Base-by-base conservation (phyloP, 1,284 basidiomycete species). In the Cystobasidium slooffiae region DNA sequence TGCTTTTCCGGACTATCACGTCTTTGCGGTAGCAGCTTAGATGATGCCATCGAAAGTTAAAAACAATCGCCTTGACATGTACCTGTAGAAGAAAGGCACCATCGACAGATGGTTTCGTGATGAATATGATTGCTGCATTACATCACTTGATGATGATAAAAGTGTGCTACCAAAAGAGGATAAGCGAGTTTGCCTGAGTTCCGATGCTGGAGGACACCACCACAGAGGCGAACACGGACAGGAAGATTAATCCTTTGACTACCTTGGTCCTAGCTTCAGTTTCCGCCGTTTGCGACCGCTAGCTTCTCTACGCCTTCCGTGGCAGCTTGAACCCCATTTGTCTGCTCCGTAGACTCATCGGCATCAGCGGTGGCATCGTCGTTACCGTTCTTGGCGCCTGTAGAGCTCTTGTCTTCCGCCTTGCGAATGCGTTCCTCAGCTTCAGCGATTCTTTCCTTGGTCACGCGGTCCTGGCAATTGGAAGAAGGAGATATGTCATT, bases 361-460 rank as follows among this genome's bases (percentile, higher is more conserved):
- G 63, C 67, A 47, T 72, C 64, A 18, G 49, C 65, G 18, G 76
- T 66, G 24, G 68, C 61, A 41, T 70, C 64, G 18, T 61, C 41
- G 44, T 22, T 70, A 31, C 39, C 65, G 39, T 39, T 20, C 24
- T 62, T 49, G 10, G 56, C 24, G 46, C 18, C 43, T 16, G 52
- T 22, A 8, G 51, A 67, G 39, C 56, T 52, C 53, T 76, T 56
- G 10, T 67, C 67, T 73, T 76, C 77, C 39, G 77, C 75, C 52
- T 78, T 77, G 31, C 74, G 77, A 56, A 85, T 82, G 79, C 84
- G 83, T 68, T 81, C 83, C 72, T 86, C 85, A 69, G 82, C 82
- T 76, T 85, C 86, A 62, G 81, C 82, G 51, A 88, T 86, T 58
- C 84, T 79, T 77, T 87, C 91, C 82, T 90, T 90, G 44, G 89